Percentiles rank a stretch among this genome's conserved stretches.
Conservation (phyloP, 2,329 filamentous ascomycete species). For the Aspergillus oerlinghausenensis region DNA sequence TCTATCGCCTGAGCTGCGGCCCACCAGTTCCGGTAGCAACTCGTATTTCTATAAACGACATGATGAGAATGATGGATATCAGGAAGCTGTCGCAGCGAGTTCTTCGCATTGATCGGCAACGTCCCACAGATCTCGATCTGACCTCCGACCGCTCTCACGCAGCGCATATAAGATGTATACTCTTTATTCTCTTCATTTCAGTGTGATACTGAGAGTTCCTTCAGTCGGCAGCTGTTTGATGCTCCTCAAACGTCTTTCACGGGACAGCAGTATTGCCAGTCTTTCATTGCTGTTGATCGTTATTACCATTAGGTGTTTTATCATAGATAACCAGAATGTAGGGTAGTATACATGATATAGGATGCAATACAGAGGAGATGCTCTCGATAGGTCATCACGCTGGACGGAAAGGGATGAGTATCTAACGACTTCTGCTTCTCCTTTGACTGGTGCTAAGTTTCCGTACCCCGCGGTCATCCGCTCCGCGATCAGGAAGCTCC, state of each 20-base stretch:
- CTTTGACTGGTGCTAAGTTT: neutral
- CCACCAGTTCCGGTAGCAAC: slow-evolving; percentile 52
- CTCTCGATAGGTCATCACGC: neutral
- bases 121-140: neutral
- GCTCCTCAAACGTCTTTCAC: neutral
- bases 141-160: neutral
- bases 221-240: neutral
- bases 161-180: neutral
- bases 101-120: neutral
- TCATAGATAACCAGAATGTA: slow-evolving; percentile 7
- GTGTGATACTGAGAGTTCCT: neutral
- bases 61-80: slow-evolving; percentile 79
- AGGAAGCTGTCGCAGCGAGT: slow-evolving; percentile 35
- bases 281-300: neutral
- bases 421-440: neutral
- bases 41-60: slow-evolving; percentile 76
- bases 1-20: slow-evolving; percentile 67
- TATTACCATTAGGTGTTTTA: slow-evolving; percentile 7
- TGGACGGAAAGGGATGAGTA: neutral
- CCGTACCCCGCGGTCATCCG: neutral
- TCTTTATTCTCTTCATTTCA: neutral
- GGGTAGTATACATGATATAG: neutral
- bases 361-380: neutral
- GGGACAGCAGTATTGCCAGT: neutral
- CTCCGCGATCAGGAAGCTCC: slow-evolving; percentile 9